Evolutionary conservation across 768 basidiomycete genomes (phyloP).

Genomic region (Chalciporus pseudorubinellus): DNA sequence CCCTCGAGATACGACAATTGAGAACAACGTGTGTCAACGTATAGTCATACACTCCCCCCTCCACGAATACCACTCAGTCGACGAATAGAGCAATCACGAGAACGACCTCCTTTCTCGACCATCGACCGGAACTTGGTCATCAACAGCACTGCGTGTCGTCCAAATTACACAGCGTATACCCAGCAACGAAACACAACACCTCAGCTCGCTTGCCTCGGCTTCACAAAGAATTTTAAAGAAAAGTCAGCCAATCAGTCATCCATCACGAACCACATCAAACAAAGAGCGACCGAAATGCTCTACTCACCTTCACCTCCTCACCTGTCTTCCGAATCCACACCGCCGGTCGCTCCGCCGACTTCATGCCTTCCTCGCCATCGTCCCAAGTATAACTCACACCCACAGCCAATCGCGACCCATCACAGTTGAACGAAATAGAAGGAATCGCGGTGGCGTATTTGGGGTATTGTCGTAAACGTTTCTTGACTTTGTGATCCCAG

Average conservation of each 20-base stretch:
- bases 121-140: too few species aligned
- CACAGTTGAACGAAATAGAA: slow-evolving; percentile 76
- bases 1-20: too few species aligned
- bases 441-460: slow-evolving; percentile 77
- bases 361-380: slow-evolving; percentile 72
- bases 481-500: slow-evolving; percentile 98
- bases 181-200: not conserved
- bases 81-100: too few species aligned
- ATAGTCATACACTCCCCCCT: too few species aligned
- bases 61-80: too few species aligned
- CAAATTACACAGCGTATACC: not conserved
- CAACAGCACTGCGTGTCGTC: not conserved
- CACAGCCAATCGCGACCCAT: slow-evolving; percentile 80
- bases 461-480: slow-evolving; percentile 86
- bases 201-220: slow-evolving; percentile 26
- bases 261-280: not conserved
- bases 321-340: slow-evolving; percentile 63
- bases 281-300: not conserved
- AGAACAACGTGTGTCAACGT: too few species aligned
- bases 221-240: not conserved
- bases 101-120: too few species aligned
- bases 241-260: slow-evolving; percentile 1
- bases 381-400: slow-evolving; percentile 91
- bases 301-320: slow-evolving; percentile 72
- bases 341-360: slow-evolving; percentile 59